phyloP scores from a whole-genome alignment of 1,284 basidiomycete species.

The Ceratorhiza oryzae-sativae region DNA sequence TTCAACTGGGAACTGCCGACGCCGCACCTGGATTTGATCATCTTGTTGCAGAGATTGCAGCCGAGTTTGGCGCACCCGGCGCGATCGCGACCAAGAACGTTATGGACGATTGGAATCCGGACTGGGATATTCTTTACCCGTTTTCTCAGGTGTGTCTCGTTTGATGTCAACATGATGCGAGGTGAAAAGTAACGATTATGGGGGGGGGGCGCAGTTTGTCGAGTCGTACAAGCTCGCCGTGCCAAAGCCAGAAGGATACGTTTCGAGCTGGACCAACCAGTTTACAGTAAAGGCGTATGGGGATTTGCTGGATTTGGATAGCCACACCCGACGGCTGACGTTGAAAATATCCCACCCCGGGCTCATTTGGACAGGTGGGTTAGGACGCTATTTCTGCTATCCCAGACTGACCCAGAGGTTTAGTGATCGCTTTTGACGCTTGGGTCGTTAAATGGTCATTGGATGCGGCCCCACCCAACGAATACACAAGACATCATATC shows the following conservation, averaged over 20 bases:
- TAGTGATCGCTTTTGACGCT: conserved; percentile 90
- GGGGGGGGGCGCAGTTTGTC: conserved; percentile 63
- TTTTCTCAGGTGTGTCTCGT: conserved; percentile 68
- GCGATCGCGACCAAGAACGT: conserved; percentile 54
- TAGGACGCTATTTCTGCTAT: background rate
- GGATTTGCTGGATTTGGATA: conserved; percentile 62
- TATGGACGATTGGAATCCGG: conserved; percentile 55
- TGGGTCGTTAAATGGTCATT: conserved; percentile 89
- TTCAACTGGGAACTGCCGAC: conserved; percentile 88
- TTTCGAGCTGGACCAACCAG: conserved; percentile 60
- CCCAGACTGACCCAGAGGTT: conserved; percentile 40
- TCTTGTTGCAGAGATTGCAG: conserved; percentile 69
- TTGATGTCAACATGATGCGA: conserved; percentile 45
- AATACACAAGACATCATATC: conserved; percentile 84
- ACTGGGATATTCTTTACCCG: conserved; percentile 78
- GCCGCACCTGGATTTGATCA: conserved; percentile 75
- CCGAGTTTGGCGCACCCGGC: conserved; percentile 61
- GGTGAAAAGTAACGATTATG: conserved; percentile 46
- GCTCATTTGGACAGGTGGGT: conserved; percentile 83
- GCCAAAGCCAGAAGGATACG: conserved; percentile 58
- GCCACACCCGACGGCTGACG: conserved; percentile 75
- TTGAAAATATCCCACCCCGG: conserved; percentile 82
- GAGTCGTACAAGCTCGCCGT: conserved; percentile 78
- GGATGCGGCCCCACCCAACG: conserved; percentile 74
- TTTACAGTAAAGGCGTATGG: conserved; percentile 71